phyloP scores from a whole-genome alignment of 2,329 filamentous ascomycete genomes.

The Sporothrix mexicana region DNA sequence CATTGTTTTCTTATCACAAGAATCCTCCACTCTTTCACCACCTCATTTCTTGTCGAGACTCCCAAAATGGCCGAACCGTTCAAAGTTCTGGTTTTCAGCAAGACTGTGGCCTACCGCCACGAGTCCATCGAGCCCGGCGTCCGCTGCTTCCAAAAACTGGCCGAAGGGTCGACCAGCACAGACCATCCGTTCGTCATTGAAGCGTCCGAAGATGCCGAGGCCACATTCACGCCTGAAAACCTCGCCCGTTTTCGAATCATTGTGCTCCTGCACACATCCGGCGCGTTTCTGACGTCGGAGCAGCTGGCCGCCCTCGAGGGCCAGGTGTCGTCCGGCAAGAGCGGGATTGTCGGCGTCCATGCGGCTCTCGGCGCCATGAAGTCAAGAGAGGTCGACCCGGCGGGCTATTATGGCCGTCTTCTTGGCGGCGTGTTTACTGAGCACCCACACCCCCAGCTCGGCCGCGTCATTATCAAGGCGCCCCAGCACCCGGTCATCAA shows the following conservation, averaged over 20 bases:
- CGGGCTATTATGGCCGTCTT: slow-evolving; percentile 48
- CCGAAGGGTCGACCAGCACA: slow-evolving; percentile 37
- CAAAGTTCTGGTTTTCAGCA: slow-evolving; percentile 49
- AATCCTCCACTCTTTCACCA: neutral
- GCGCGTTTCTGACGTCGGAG: slow-evolving; percentile 45
- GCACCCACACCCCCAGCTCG: slow-evolving; percentile 48
- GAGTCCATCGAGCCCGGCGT: slow-evolving; percentile 49
- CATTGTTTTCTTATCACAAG: neutral
- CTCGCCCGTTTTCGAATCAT: slow-evolving; percentile 47
- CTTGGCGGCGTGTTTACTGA: slow-evolving; percentile 49
- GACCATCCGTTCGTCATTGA: slow-evolving; percentile 43
- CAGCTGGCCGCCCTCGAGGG: slow-evolving; percentile 46
- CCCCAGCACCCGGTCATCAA: slow-evolving; percentile 43
- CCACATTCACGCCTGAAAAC: slow-evolving; percentile 42
- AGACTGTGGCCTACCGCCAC: slow-evolving; percentile 49
- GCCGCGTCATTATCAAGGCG: slow-evolving; percentile 43
- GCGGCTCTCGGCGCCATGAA: slow-evolving; percentile 47
- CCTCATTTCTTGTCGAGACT: neutral
- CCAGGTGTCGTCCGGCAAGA: slow-evolving; percentile 44
- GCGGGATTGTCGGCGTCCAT: slow-evolving; percentile 51
- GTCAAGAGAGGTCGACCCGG: slow-evolving; percentile 34
- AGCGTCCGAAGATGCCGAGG: slow-evolving; percentile 47
- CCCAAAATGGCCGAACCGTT: slow-evolving; percentile 37
- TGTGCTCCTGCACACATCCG: slow-evolving; percentile 49
- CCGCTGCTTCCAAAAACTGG: slow-evolving; percentile 44